Evolutionary conservation across 345 rosid genomes (phyloP).

Genomic region (Raphanus raphanistrum): DNA sequence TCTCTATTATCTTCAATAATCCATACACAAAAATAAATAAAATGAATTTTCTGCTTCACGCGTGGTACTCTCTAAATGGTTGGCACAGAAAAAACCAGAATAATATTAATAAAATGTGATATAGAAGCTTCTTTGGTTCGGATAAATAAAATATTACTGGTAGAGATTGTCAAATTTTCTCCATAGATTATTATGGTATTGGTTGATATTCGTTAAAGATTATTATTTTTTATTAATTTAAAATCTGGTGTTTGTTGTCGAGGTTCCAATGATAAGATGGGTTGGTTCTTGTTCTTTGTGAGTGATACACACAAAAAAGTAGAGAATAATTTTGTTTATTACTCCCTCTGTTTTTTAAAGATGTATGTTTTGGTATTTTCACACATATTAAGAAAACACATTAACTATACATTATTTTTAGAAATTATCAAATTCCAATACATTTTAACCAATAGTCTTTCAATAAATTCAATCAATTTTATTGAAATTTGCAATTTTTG

Average conservation of each 20-base stretch:
- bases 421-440: too few species aligned
- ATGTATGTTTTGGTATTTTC: too few species aligned
- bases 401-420: too few species aligned
- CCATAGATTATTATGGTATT: conserved; percentile 22
- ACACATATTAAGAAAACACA: too few species aligned
- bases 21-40: not conserved
- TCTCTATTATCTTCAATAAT: conserved; percentile 17
- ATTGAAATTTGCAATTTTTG: too few species aligned
- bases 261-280: conserved; percentile 67
- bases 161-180: conserved; percentile 43
- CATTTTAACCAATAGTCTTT: too few species aligned
- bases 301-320: conserved; percentile 2
- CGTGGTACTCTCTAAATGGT: conserved; percentile 48
- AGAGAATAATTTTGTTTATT: not conserved
- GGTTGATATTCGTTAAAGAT: conserved; percentile 16
- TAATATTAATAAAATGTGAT: conserved; percentile 12
- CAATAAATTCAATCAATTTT: too few species aligned
- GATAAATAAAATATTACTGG: conserved; percentile 32
- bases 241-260: conserved; percentile 50
- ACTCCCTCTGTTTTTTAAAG: too few species aligned
- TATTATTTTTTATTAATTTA: conserved; percentile 12
- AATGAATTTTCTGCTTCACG: conserved; percentile 26
- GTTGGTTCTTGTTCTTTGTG: conserved; percentile 46
- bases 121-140: conserved; percentile 31
- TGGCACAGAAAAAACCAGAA: conserved; percentile 22